phyloP scores from a whole-genome alignment of 2,329 filamentous ascomycete genomes.

The Botrytis byssoidea region DNA sequence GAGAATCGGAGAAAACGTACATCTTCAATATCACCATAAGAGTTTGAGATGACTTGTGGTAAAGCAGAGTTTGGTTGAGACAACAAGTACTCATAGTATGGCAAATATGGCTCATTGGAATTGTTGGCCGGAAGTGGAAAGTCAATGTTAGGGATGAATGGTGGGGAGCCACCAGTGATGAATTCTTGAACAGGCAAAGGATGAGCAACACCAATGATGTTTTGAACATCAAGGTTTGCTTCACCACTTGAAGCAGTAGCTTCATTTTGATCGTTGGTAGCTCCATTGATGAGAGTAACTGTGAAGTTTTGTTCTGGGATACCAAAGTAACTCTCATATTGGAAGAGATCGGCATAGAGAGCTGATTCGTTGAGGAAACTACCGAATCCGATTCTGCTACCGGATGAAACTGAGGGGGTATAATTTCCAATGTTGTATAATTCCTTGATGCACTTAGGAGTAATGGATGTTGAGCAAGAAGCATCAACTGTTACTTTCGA shows the following conservation, averaged over 20 bases:
- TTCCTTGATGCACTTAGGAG: conserved; percentile 48
- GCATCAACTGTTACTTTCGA: conserved; percentile 21
- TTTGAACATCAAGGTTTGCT: conserved; percentile 50
- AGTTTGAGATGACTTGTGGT: conserved; percentile 57
- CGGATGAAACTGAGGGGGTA: conserved; percentile 44
- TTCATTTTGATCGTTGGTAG: conserved; percentile 43
- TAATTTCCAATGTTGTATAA: conserved; percentile 51
- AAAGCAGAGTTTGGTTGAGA: conserved; percentile 43
- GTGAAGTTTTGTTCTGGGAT: conserved; percentile 48
- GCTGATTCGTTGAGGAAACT: conserved; percentile 54
- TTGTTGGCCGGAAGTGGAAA: conserved; percentile 29
- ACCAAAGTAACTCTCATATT: conserved; percentile 41
- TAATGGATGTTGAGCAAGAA: conserved; percentile 41
- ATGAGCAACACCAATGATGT: conserved; percentile 52
- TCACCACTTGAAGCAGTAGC: conserved; percentile 24
- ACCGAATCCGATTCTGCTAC: conserved; percentile 51
- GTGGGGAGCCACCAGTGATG: conserved; percentile 55
- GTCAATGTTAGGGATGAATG: conserved; percentile 48
- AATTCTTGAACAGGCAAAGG: conserved; percentile 54
- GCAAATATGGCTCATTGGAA: conserved; percentile 58
- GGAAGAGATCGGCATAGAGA: conserved; percentile 46
- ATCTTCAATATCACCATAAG: conserved; percentile 58
- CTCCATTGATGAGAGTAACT: conserved; percentile 44
- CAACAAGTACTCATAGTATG: conserved; percentile 54
- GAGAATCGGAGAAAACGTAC: background rate